Conservation (phyloP, 2,329 filamentous ascomycete genomes). For the Ophiostoma angusticollis region DNA sequence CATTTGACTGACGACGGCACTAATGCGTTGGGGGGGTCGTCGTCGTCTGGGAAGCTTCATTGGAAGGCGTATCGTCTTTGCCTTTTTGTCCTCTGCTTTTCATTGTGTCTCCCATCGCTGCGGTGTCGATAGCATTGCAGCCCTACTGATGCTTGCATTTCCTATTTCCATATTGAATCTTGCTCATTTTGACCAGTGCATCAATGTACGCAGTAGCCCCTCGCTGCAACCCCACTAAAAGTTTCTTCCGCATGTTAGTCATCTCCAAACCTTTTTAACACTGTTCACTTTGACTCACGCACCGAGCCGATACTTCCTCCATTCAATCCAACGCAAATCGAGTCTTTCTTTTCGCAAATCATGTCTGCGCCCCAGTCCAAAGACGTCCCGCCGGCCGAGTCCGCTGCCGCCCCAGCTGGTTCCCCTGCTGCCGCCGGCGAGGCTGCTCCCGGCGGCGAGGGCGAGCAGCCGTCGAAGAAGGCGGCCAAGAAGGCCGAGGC, state of each 20-base stretch:
- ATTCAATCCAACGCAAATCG: neutral
- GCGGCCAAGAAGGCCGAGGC: slow-evolving; percentile 72
- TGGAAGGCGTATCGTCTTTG: neutral
- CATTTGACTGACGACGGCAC: slow-evolving; percentile 1
- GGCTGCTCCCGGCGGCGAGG: slow-evolving; percentile 26
- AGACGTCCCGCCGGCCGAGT: slow-evolving; percentile 4
- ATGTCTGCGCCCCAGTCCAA: slow-evolving; percentile 8
- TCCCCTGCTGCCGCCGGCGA: neutral
- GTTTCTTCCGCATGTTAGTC: no score
- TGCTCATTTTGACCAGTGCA: no score
- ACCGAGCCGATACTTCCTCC: neutral
- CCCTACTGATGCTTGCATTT: no score
- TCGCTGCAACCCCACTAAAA: no score
- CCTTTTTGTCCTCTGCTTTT: no score
- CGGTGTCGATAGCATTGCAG: no score
- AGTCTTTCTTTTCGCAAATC: no score
- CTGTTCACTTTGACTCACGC: neutral
- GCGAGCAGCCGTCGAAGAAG: slow-evolving; percentile 52
- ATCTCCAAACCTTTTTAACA: no score
- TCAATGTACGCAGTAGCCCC: no score
- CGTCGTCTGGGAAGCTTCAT: no score
- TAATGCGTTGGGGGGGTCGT: neutral
- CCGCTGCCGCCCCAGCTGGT: neutral
- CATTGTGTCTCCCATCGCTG: no score
- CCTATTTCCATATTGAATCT: no score